phyloP scores from a whole-genome alignment of 2,329 filamentous ascomycete genomes.

The Blastomyces emzantsi region DNA sequence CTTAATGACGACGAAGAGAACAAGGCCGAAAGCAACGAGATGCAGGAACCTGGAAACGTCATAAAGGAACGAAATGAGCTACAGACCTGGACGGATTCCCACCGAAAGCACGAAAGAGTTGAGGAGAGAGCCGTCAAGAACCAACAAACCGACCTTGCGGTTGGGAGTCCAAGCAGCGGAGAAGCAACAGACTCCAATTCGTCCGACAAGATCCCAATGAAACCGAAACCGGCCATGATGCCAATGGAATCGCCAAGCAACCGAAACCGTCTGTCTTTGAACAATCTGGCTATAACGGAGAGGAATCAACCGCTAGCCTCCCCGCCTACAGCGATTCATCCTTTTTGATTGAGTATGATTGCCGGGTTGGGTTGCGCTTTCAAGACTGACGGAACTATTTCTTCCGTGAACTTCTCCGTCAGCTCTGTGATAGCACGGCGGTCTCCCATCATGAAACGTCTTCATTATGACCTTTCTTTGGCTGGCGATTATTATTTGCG shows the following conservation, averaged over 20 bases:
- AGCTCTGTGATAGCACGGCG: background rate
- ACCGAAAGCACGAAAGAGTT: background rate
- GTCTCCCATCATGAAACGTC: too few species aligned
- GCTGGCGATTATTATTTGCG: background rate
- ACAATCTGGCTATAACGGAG: constrained; percentile 7
- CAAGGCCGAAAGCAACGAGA: background rate
- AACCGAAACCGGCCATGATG: background rate
- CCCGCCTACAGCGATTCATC: background rate
- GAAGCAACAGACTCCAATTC: background rate
- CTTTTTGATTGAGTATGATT: background rate
- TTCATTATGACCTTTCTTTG: background rate
- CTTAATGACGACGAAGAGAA: background rate
- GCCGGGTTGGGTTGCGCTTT: background rate
- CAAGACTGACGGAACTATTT: background rate
- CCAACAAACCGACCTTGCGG: background rate
- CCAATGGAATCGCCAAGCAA: constrained; percentile 30
- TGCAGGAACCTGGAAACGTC: background rate
- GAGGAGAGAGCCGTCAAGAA: background rate
- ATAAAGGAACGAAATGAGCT: background rate
- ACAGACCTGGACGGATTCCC: background rate
- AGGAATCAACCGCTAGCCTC: background rate
- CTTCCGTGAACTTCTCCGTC: background rate
- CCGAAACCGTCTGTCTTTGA: constrained; percentile 10
- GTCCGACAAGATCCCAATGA: background rate
- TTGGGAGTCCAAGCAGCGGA: background rate